Conservation (phyloP, 805 yeast species). For the Scheffersomyces amazonensis region DNA sequence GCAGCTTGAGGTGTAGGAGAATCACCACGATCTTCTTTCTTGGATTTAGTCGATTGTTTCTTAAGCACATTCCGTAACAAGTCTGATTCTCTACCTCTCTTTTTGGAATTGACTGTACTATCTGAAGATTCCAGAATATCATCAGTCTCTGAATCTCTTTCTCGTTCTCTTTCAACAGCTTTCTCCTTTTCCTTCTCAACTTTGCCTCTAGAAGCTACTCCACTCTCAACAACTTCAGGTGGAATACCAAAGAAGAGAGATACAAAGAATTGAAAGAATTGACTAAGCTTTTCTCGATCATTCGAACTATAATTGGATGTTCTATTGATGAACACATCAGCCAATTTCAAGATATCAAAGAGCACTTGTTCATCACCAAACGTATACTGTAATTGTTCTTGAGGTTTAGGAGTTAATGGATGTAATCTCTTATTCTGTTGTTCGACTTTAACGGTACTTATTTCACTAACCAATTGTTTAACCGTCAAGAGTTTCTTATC, state of each 20-base stretch:
- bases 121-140: constrained; percentile 10
- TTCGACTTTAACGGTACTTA: constrained; percentile 88
- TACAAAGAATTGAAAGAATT: constrained; percentile 67
- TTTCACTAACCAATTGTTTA: constrained; percentile 86
- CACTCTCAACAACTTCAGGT: constrained; percentile 44
- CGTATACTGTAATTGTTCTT: constrained; percentile 60
- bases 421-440: constrained; percentile 83
- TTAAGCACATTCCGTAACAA: constrained; percentile 59
- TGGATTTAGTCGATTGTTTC: constrained; percentile 43
- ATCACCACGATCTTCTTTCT: constrained; percentile 32
- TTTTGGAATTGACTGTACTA: constrained; percentile 31
- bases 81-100: constrained; percentile 54
- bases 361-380: constrained; percentile 68
- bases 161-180: constrained; percentile 8
- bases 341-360: constrained; percentile 67
- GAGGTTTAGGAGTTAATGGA: constrained; percentile 85
- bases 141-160: too few relatives aligned
- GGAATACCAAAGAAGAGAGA: constrained; percentile 68
- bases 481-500: constrained; percentile 90
- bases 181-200: constrained; percentile 14
- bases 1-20: constrained; percentile 22
- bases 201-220: constrained; percentile 15
- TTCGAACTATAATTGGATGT: constrained; percentile 72
- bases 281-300: constrained; percentile 75
- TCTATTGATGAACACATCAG: constrained; percentile 63